A percentile compares a stretch with the other conserved stretches of the same genome.
Evolutionary conservation across 169 alveolate species (phyloP).

Genomic region (Plasmodium gonderi): DNA sequence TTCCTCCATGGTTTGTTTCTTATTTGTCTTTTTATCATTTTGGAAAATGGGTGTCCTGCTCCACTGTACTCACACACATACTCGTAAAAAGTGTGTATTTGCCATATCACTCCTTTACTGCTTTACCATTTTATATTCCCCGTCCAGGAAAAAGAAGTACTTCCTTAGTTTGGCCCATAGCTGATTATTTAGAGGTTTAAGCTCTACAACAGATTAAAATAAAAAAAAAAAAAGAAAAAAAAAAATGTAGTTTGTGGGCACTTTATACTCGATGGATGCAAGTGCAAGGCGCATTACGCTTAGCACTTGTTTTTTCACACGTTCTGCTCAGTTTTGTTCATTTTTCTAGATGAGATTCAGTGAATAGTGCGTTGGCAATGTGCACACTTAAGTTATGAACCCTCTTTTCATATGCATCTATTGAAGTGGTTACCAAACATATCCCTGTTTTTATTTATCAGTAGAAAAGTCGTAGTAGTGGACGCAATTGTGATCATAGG

Average conservation of each 20-base stretch:
- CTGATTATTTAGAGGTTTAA: not conserved
- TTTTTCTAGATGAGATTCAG: too few species aligned
- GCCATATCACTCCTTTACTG: not conserved
- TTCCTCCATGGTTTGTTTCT: not conserved
- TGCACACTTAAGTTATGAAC: too few species aligned
- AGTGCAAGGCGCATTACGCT: too few species aligned
- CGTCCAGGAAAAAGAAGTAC: slow-evolving; percentile 8
- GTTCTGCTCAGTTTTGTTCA: too few species aligned
- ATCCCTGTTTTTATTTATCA: slow-evolving; percentile 2
- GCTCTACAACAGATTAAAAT: slow-evolving; percentile 23
- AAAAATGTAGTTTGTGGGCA: not conserved
- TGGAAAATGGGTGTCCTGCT: too few species aligned
- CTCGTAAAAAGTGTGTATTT: not conserved
- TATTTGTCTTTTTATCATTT: not conserved
- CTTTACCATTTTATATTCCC: not conserved
- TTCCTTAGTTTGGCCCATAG: slow-evolving; percentile 3
- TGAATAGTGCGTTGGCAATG: too few species aligned
- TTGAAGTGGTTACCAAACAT: slow-evolving; percentile 12
- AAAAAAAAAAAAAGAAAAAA: not conserved
- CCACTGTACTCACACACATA: not conserved
- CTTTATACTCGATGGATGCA: not conserved
- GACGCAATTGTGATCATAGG: slow-evolving; percentile 58
- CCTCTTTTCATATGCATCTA: not conserved
- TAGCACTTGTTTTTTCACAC: too few species aligned
- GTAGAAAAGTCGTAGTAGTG: slow-evolving; percentile 18